Evolutionary conservation across 1,139 yeast species (phyloP).

Genomic region (Wickerhamomyces sp.): DNA sequence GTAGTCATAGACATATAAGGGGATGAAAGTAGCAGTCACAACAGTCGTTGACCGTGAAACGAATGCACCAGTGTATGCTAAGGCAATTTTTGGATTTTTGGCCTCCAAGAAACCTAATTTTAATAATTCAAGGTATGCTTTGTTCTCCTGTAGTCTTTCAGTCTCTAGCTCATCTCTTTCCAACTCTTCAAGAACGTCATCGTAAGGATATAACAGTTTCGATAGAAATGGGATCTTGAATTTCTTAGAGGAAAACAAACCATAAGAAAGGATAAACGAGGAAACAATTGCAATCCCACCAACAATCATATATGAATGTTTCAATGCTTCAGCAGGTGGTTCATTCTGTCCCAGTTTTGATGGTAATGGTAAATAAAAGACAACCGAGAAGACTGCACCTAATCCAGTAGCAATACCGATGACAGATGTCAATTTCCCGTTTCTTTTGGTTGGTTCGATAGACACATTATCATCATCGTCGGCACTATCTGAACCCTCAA

Average conservation of each 20-base stretch:
- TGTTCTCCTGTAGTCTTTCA: slow-evolving; percentile 14
- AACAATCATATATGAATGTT: slow-evolving; percentile 44
- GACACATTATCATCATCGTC: slow-evolving; percentile 52
- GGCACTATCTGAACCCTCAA: slow-evolving; percentile 6
- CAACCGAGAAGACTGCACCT: slow-evolving; percentile 62
- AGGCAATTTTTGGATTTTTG: slow-evolving; percentile 30
- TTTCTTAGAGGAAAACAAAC: slow-evolving; percentile 42
- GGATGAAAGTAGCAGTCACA: slow-evolving; percentile 56
- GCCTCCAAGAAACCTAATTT: slow-evolving; percentile 42
- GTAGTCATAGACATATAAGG: slow-evolving; percentile 56
- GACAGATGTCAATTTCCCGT: slow-evolving; percentile 55
- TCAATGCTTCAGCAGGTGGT: slow-evolving; percentile 40
- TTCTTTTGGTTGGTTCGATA: slow-evolving; percentile 30
- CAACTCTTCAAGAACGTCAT: slow-evolving; percentile 20
- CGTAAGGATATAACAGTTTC: slow-evolving; percentile 20
- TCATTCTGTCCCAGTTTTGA: slow-evolving; percentile 36
- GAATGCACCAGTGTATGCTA: slow-evolving; percentile 60
- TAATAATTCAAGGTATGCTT: slow-evolving; percentile 36
- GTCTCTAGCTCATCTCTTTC: slow-evolving; percentile 19
- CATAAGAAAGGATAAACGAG: slow-evolving; percentile 35
- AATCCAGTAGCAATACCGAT: slow-evolving; percentile 61
- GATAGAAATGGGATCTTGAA: slow-evolving; percentile 25
- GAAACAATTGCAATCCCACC: slow-evolving; percentile 39
- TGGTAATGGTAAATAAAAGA: slow-evolving; percentile 39
- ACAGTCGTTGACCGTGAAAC: slow-evolving; percentile 64